Evolutionary conservation across 306 rosid species (phyloP), one percentile per base, ranked within the genome.

Genomic region (Cicer judaicum): DNA sequence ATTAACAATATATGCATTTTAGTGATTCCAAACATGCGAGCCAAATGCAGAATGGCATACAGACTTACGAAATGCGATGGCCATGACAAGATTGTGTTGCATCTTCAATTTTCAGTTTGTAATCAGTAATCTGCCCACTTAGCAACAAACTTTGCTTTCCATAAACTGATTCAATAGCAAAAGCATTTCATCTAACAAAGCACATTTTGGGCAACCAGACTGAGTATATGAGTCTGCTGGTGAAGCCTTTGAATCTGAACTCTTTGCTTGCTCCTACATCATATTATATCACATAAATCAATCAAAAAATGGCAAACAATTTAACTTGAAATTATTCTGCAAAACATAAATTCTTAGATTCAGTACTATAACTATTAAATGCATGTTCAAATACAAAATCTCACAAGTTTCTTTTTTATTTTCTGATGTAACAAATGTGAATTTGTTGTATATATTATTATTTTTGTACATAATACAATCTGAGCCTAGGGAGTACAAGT

Each of bases 201-300:
- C 98, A 77, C 98, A 91, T 79, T 90, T 93, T 14, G 89, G 88
- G 89, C 96, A 91, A 2, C 98, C 97, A 49, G 5, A 71, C 88
- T 0, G 93, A 89, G 85, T 91, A 91, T 12, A 87, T 10, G 3
- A 97, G 92, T 71, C 84, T 93, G 18, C 93, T 96, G 1, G 89
- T 85, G 83, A 91, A 91, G 44, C 98, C 96, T 77, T 69, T 85
- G 72, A 93, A 92, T 18, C 88, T 73, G 88, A 84, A 48, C 78
- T 52, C 82, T 91, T 93, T 15, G 88, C 89, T 53, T 85, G 96
- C 86, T 89, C 97, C 96, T 93, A 74, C 78, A 39, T 38, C 77
- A 73, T 38, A 53, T 34, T 55, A 40, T 71, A 36, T 54, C 68
- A 40, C 1, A 46, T 15, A 56, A 24, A 46, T 41, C 44, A 42